Base-by-base conservation (phyloP, 352 stramenopile species). In the Phytophthora megakarya region DNA sequence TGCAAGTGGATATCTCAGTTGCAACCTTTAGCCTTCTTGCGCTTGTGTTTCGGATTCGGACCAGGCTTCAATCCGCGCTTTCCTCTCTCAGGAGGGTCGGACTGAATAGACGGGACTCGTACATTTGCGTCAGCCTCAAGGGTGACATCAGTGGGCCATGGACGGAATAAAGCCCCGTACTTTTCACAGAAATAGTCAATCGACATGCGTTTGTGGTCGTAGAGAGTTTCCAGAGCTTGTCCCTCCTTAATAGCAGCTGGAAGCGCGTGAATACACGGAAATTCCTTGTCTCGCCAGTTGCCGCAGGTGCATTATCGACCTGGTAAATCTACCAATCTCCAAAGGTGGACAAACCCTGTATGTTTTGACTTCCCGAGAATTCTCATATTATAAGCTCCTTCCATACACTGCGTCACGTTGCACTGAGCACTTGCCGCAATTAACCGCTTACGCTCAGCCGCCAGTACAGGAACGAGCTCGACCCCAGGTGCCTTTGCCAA, bases 231-330 rank as follows among this genome's bases (percentile, higher is more conserved):
- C 3, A 67, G 5, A 28, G 18, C 0, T 18, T 16, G 40, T 1
- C 33, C n/a, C 25, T 56, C 59, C 16, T 43, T 19, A 2, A 40
- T 18, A 2, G 59, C 59, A 30, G 49, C 48, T 5, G 18, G 18
- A 7, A 61, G n/a, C 16, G 59, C 46, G 23, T 67, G 43, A 3
- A 67, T 19, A 23, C 43, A 61, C 8, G 52, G 40, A 35, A 61
- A 61, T 1, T 23, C 13, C 7, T 43, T 43, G 40, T 61, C 15
- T 22, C 35, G 12, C 52, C 28, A 52, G 30, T 35, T 35, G 13
- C 30, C 30, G 8, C 30, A 35, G 13, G 30, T 35, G 30, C 30
- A 35, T 35, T 35, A 7, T 35, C 8, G 10, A 11, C 8, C 30
- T 7, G 30, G 30, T 3, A 35, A 11, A 11, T 32, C 26, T 9